phyloP scores from a whole-genome alignment of 2,329 filamentous ascomycete genomes.

The Monilinia laxa region DNA sequence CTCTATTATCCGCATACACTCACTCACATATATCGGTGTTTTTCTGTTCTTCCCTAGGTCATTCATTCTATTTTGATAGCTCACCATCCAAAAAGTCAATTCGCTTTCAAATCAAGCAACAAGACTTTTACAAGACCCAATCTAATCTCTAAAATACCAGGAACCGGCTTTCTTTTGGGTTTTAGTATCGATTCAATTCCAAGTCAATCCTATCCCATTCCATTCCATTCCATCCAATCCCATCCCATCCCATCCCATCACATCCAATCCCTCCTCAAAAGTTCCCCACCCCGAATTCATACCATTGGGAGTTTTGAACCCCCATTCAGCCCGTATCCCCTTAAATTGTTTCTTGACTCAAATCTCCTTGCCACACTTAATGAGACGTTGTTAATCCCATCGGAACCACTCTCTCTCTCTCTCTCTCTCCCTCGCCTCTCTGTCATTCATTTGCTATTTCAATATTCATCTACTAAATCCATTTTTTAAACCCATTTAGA shows the following conservation, averaged over 20 bases:
- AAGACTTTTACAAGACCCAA: neutral
- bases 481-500: neutral
- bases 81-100: too few species aligned
- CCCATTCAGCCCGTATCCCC: slow-evolving; percentile 10
- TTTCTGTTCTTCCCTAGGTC: too few species aligned
- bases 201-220: too few species aligned
- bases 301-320: neutral
- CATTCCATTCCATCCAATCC: neutral
- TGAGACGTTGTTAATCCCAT: neutral
- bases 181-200: too few species aligned
- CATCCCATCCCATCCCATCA: too few species aligned
- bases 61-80: too few species aligned
- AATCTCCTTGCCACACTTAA: slow-evolving; percentile 18
- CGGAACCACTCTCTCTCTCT: neutral
- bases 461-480: neutral
- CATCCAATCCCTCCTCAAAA: neutral
- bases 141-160: slow-evolving; percentile 6
- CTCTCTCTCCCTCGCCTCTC: neutral
- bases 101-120: too few species aligned
- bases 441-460: neutral
- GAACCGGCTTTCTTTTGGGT: neutral
- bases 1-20: too few species aligned
- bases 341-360: slow-evolving; percentile 13
- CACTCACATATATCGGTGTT: too few species aligned
- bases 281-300: slow-evolving; percentile 5